Conservation (phyloP, 2,329 filamentous ascomycete species). For the Colletotrichum sp. region DNA sequence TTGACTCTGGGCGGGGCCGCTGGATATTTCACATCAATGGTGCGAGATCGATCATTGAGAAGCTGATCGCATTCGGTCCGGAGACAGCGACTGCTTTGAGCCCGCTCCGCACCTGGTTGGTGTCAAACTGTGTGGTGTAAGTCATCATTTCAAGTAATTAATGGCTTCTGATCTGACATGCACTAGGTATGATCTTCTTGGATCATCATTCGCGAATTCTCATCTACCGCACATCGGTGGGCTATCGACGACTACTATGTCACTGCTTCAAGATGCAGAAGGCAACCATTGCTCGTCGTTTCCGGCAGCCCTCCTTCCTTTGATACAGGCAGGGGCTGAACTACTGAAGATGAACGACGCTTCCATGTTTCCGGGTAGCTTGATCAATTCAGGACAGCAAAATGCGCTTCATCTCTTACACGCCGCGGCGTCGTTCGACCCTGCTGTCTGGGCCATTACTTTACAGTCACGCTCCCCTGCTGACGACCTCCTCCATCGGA, state of each 20-base stretch:
- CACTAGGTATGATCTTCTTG: neutral
- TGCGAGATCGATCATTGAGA: neutral
- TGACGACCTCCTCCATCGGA: neutral
- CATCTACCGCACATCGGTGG: neutral
- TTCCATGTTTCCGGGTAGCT: neutral
- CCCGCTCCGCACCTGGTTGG: neutral
- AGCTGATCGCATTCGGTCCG: neutral
- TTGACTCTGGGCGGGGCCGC: neutral
- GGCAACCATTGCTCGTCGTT: neutral
- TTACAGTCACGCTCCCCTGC: neutral
- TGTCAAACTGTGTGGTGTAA: slow-evolving; percentile 3
- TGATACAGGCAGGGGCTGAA: neutral
- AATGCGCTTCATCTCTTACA: neutral
- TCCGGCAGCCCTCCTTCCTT: neutral
- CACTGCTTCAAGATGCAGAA: neutral
- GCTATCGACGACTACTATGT: neutral
- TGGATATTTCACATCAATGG: neutral
- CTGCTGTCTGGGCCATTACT: neutral
- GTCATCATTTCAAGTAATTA: neutral
- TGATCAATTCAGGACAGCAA: neutral
- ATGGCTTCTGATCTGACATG: neutral
- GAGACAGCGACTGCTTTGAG: neutral
- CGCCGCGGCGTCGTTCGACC: neutral
- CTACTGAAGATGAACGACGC: neutral
- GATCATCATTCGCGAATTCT: neutral